Conservation (phyloP, 2,329 filamentous ascomycete genomes). For the Colletotrichum limetticola region DNA sequence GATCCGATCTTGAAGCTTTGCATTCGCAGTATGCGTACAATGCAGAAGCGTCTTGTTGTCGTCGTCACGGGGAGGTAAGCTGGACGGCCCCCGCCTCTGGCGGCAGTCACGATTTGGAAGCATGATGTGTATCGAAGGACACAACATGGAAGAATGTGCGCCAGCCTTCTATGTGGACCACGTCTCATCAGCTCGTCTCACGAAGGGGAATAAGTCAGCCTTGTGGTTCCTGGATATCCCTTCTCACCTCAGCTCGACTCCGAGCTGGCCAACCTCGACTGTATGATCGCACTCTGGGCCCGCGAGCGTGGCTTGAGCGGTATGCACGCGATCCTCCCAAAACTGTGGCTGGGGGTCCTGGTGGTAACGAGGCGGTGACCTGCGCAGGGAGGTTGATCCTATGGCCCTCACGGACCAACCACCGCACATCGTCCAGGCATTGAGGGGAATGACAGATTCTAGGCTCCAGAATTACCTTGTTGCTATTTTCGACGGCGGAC, state of each 20-base stretch:
- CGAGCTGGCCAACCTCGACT: neutral
- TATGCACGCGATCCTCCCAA: constrained; percentile 15
- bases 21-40: neutral
- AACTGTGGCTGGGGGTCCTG: constrained; percentile 29
- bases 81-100: neutral
- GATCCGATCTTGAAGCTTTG: constrained; percentile 20
- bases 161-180: neutral
- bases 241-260: constrained; percentile 28
- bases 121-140: neutral
- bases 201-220: constrained; percentile 18
- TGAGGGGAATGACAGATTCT: constrained; percentile 25
- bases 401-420: constrained; percentile 24
- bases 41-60: neutral
- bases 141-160: neutral
- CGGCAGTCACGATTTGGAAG: neutral
- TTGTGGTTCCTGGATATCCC: neutral
- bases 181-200: neutral
- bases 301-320: constrained; percentile 25
- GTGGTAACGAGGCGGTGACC: constrained; percentile 8
- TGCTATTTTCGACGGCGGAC: constrained; percentile 23
- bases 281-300: neutral
- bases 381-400: constrained; percentile 30
- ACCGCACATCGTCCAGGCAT: constrained; percentile 11
- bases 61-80: constrained; percentile 4
- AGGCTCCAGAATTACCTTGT: constrained; percentile 26